These are phyloP conservation scores for Pecoramyces ruminantium DNA, from an alignment of 192 early-diverging fungal species.

Conservation along the genomic window DNA sequence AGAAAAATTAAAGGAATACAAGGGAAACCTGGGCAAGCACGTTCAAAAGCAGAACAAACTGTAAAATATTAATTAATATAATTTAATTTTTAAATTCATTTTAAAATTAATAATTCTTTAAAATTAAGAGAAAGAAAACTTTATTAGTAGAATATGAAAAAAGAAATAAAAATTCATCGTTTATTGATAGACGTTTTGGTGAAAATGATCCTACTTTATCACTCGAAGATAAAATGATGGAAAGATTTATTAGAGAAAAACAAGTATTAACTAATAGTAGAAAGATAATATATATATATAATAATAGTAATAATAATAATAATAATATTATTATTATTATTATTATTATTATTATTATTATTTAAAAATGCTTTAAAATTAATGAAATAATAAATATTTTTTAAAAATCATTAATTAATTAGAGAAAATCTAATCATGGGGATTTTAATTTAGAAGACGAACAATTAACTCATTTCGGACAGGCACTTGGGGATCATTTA, in stretches of 20 bases:
- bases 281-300: too few species aligned
- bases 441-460: slow-evolving; percentile 23
- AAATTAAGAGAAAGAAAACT: slow-evolving; percentile 55
- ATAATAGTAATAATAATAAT: too few species aligned
- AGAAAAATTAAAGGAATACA: slow-evolving; percentile 56
- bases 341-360: too few species aligned
- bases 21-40: slow-evolving; percentile 62
- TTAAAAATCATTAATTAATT: too few species aligned
- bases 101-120: too few species aligned
- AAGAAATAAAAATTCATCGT: slow-evolving; percentile 45
- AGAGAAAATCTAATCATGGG: slow-evolving; percentile 9
- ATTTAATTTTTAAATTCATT: too few species aligned
- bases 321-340: too few species aligned
- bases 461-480: slow-evolving; percentile 86
- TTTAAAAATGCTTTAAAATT: too few species aligned
- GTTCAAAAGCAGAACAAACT: slow-evolving; percentile 69
- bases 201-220: slow-evolving; percentile 74
- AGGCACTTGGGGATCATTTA: slow-evolving; percentile 52
- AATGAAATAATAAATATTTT: too few species aligned
- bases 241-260: slow-evolving; percentile 78
- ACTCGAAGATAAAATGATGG: slow-evolving; percentile 89
- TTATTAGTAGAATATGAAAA: slow-evolving; percentile 58
- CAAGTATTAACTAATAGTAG: slow-evolving; percentile 26
- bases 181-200: slow-evolving; percentile 89
- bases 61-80: slow-evolving; percentile 11